Evolutionary conservation across 306 rosid genomes (phyloP), one percentile per base, ranked within the genome.

Genomic region (Cicer yamashitae): DNA sequence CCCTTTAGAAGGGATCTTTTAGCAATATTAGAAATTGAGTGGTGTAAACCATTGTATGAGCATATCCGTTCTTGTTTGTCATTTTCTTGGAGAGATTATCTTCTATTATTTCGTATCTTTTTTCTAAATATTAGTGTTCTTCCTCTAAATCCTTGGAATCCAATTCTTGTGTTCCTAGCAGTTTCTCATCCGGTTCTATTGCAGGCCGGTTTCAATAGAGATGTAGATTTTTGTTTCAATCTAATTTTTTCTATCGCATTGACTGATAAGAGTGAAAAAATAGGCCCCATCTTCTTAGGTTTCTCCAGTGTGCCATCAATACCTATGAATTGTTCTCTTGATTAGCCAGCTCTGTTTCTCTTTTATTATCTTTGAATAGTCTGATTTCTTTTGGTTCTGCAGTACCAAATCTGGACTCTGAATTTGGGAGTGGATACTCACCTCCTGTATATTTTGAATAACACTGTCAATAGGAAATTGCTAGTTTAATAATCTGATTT

Each of bases 361-460:
- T 57, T 13, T 20, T 22, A 57, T 20, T 57, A 57, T 37, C 62
- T 57, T 20, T 20, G 70, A 40, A 15, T 10, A 14, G 69, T 39
- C 48, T 63, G 34, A 40, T 63, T 63, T 14, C 30, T 63, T 62
- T 40, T 63, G 34, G 12, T 63, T 40, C 69, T 14, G 48, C 48
- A 14, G 69, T 14, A 64, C 51, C 30, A 64, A 40, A 40, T 40
- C 51, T 40, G 48, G 37, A 40, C n/a, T 40, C 70, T 8, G 63
- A 57, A 57, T 57, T 57, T 15, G 22, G 2, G 64, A 25, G 48
- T 63, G 69, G 50, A 39, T 63, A 37, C 30, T 39, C 68, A 62
- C 7, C 45, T 39, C 68, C 48, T 14, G 50, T 10, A 48, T 48
- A 3, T 12, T 10, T 10, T 10, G n/a, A 51, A 51, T n/a, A 5